Evolutionary conservation across 2,329 filamentous ascomycete genomes (phyloP).

Genomic region (Phoma sp.): DNA sequence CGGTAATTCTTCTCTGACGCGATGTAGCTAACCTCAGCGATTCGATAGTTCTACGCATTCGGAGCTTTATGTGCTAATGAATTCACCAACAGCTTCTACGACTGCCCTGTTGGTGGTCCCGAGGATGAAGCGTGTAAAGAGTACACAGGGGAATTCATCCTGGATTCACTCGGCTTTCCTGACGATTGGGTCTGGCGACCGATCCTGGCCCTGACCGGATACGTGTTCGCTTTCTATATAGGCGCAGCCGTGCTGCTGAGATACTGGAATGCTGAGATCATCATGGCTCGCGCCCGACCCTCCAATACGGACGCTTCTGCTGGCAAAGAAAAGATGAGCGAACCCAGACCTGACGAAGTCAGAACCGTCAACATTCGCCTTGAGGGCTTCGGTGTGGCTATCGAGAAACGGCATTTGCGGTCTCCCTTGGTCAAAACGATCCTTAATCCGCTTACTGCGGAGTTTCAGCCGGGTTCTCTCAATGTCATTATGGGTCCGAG

Average conservation of each 20-base stretch:
- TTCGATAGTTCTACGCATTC: constrained; percentile 68
- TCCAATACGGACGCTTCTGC: constrained; percentile 65
- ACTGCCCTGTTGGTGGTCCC: constrained; percentile 70
- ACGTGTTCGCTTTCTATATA: constrained; percentile 67
- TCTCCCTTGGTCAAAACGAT: constrained; percentile 62
- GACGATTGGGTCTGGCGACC: constrained; percentile 70
- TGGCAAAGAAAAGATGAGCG: constrained; percentile 72
- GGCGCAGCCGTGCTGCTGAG: constrained; percentile 67
- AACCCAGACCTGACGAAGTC: constrained; percentile 59
- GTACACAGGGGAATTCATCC: constrained; percentile 73
- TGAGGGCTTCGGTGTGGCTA: constrained; percentile 66
- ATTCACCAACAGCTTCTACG: constrained; percentile 73
- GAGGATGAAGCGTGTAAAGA: constrained; percentile 69
- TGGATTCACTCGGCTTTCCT: constrained; percentile 72
- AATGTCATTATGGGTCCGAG: constrained; percentile 84
- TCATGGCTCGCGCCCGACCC: constrained; percentile 67
- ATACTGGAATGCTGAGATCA: constrained; percentile 71
- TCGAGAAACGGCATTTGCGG: constrained; percentile 65
- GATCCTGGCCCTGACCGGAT: constrained; percentile 67
- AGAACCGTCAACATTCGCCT: constrained; percentile 70
- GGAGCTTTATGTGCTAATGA: constrained; percentile 75
- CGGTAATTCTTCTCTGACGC: too few relatives aligned
- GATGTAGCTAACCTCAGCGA: neutral
- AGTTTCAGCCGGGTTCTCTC: constrained; percentile 70
- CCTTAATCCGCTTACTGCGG: constrained; percentile 68